Evolutionary conservation across 495 filamentous ascomycete species (phyloP), one percentile per base, ranked within the genome.

Genomic region (Daldinia caldariorum): DNA sequence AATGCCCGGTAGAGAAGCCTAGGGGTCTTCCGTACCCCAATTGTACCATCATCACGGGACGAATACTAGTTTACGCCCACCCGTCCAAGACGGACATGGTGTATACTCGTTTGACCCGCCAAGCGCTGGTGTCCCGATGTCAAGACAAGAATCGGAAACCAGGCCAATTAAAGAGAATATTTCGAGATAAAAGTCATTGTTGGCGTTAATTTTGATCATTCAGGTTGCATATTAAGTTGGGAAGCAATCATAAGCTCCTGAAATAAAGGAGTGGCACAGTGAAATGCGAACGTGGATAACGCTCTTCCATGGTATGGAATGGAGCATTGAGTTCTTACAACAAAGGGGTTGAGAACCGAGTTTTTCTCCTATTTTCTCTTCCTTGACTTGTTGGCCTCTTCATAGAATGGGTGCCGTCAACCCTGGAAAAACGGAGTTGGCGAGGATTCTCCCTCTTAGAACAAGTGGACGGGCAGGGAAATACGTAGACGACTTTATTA

Each of bases 1-100:
- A 37, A 9, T 35, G 41, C 45, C 60, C 31, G 57, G 65, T 62
- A 71, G 69, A 65, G 67, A 68, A 70, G 67, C 61, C 22, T 77
- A 77, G 73, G 59, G 29, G 5, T 55, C 65, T 73, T 70, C 35
- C 22, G 10, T 55, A 47, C 56, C 56, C 8, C 29, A 26, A 43
- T 5, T 43, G 6, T 4, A 7, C 13, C 35, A 60, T 37, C 37
- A 37, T 51, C 10, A 45, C 20, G 8, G 8, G 6, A 1, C 39
- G 12, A 10, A 13, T 50, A 13, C 22, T 43, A 18, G 5, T n/a
- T 49, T 58, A 16, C 49, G 31, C 5, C 41, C 43, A 16, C 45
- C 54, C 16, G 14, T 29, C 4, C 50, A 22, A 39, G 22, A 29
- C 31, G 8, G 31, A 14, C 14, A 50, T 41, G 39, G 53, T 31